Evolutionary conservation across 148 eudicot genomes (phyloP).

Genomic region (Suaeda aralocaspica): DNA sequence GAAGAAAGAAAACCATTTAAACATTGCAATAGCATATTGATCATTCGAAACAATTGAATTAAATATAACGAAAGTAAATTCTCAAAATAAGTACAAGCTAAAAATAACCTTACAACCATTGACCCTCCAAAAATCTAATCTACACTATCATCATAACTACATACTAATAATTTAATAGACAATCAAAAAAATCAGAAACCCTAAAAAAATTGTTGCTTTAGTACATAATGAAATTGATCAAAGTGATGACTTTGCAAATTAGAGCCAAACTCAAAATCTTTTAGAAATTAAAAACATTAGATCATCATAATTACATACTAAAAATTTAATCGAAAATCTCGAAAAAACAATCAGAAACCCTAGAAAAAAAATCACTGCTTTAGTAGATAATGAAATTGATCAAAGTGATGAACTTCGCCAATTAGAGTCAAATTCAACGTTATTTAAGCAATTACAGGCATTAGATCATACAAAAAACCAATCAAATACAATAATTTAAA

Average conservation of each 20-base stretch:
- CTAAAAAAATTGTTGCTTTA: too few relatives aligned
- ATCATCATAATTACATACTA: not conserved
- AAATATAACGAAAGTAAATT: too few relatives aligned
- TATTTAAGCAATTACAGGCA: not conserved
- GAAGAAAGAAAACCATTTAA: too few relatives aligned
- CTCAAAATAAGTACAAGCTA: too few relatives aligned
- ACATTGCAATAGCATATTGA: too few relatives aligned
- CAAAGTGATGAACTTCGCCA: not conserved
- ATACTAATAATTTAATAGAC: too few relatives aligned
- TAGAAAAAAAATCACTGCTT: not conserved
- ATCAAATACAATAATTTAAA: conserved; percentile 1
- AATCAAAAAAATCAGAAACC: too few relatives aligned
- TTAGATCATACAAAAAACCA: not conserved
- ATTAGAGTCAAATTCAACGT: not conserved
- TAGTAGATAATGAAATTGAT: not conserved
- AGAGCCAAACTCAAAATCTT: too few relatives aligned
- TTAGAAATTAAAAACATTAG: too few relatives aligned
- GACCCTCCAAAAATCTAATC: not conserved
- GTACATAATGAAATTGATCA: too few relatives aligned
- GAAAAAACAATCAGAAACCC: not conserved
- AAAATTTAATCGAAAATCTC: not conserved
- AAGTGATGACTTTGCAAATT: too few relatives aligned
- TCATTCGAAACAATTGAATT: too few relatives aligned
- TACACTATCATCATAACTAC: not conserved
- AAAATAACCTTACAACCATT: not conserved